phyloP scores from a whole-genome alignment of 2,329 filamentous ascomycete species.

The Gaeumannomyces sp. region DNA sequence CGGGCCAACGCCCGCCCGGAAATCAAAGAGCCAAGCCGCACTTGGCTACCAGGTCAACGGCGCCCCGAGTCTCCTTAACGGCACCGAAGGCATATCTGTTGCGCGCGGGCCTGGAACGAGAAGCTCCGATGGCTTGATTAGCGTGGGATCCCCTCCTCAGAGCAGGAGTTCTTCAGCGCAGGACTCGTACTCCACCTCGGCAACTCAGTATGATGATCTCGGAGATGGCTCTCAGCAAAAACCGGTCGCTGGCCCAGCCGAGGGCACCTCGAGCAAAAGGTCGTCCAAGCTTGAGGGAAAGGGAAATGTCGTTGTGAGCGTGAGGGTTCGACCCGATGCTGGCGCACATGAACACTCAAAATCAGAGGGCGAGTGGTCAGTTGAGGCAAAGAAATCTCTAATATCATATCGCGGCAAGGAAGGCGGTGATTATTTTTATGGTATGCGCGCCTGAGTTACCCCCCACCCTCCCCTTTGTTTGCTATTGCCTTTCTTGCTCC shows the following conservation, averaged over 20 bases:
- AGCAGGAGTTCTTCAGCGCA: slow-evolving; percentile 90
- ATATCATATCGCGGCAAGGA: slow-evolving; percentile 84
- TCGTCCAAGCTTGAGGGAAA: slow-evolving; percentile 64
- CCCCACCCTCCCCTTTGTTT: slow-evolving; percentile 9
- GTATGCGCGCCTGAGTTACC: slow-evolving; percentile 41
- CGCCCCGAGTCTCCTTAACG: slow-evolving; percentile 72
- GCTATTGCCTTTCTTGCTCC: background rate
- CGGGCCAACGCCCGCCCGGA: slow-evolving; percentile 38
- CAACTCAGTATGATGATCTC: slow-evolving; percentile 79
- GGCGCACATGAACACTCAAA: slow-evolving; percentile 52
- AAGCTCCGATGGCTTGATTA: slow-evolving; percentile 69
- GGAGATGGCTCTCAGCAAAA: slow-evolving; percentile 45
- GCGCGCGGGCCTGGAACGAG: slow-evolving; percentile 53
- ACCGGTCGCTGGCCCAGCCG: slow-evolving; percentile 19
- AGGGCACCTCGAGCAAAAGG: slow-evolving; percentile 33
- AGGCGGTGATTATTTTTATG: slow-evolving; percentile 87
- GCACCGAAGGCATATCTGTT: slow-evolving; percentile 70
- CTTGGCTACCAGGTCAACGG: slow-evolving; percentile 43
- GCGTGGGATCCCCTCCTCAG: slow-evolving; percentile 74
- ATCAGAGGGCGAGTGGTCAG: slow-evolving; percentile 80
- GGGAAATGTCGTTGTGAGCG: slow-evolving; percentile 93
- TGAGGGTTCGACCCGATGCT: slow-evolving; percentile 82
- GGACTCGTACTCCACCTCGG: slow-evolving; percentile 85
- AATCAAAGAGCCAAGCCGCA: slow-evolving; percentile 50
- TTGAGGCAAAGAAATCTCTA: slow-evolving; percentile 76